Evolutionary conservation across 345 rosid genomes (phyloP), one percentile per base, ranked within the genome.

Genomic region (Bretschneidera sinensis): DNA sequence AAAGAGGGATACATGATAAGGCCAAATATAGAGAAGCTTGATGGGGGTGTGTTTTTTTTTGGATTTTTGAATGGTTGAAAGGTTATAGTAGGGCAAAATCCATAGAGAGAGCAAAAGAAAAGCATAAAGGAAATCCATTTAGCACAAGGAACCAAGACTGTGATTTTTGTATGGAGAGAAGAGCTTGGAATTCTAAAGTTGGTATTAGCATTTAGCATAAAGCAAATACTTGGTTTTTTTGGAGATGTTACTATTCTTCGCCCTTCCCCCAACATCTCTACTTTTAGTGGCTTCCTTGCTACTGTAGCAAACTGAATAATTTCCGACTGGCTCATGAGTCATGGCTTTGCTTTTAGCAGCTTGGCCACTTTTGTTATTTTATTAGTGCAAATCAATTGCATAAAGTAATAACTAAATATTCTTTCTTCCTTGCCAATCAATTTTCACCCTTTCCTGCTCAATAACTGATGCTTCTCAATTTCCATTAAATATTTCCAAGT

Each of bases 141-240:
- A 63, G 71, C 70, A 57, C 67, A 70, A 78, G 71, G 64, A 71
- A 71, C 75, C 72, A 62, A 55, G 77, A 70, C 68, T 59, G 2
- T 52, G 47, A 22, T 61, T 61, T 58, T 43, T 66, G 74, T 67
- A 65, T 71, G 72, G 70, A 74, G 61, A 64, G 63, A 64, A 67
- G 78, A 70, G 81, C 81, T 74, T 67, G 71, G 78, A 71, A 74
- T 78, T 78, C 69, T 55, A 71, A 71, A 78, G 81, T 64, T 65
- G 50, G 55, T 21, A 55, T 55, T 52, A 51, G 24, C n/a, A n/a
- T n/a, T n/a, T n/a, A n/a, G n/a, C 49, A 63, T 60, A 76, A 77
- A 81, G 80, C 63, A 64, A 61, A 31, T 57, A 24, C 50, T 68
- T 76, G 65, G 43, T 62, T 43, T 48, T 39, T 53, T 35, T 2